Percentiles rank a stretch among this genome's conserved stretches.
phyloP scores from a whole-genome alignment of 805 yeast genomes.

The Candida vartiovaarae region DNA sequence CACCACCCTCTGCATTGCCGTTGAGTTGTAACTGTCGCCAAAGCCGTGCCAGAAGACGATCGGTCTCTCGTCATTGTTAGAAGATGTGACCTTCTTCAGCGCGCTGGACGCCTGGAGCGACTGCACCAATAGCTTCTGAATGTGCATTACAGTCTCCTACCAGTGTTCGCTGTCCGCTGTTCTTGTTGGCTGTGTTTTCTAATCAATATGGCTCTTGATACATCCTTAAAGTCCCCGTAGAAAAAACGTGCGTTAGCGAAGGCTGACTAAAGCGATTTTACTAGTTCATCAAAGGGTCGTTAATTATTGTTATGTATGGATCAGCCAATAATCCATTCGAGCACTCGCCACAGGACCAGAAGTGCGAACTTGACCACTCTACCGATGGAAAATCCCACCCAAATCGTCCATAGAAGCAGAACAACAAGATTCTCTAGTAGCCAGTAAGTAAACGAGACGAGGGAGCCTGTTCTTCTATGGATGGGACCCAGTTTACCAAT shows the following conservation, averaged over 20 bases:
- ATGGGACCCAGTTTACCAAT: slow-evolving; percentile 34
- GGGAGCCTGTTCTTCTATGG: slow-evolving; percentile 26
- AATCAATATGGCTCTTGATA: too few relatives aligned
- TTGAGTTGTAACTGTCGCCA: slow-evolving; percentile 66
- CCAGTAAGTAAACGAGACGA: slow-evolving; percentile 35
- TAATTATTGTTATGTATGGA: too few relatives aligned
- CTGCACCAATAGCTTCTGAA: slow-evolving; percentile 12
- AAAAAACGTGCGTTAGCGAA: too few relatives aligned
- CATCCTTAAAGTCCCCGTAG: too few relatives aligned
- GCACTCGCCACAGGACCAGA: slow-evolving; percentile 7
- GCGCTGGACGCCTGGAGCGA: slow-evolving; percentile 15
- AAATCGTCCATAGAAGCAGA: slow-evolving; percentile 41
- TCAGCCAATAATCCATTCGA: slow-evolving; percentile 11
- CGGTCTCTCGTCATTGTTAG: slow-evolving; percentile 27
- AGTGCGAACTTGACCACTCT: slow-evolving; percentile 24
- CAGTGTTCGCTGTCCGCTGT: too few relatives aligned
- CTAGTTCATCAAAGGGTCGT: too few relatives aligned
- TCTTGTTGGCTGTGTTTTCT: too few relatives aligned
- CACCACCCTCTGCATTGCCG: slow-evolving; percentile 44
- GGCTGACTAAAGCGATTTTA: too few relatives aligned
- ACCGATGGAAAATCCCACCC: slow-evolving; percentile 48
- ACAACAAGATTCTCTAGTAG: slow-evolving; percentile 47
- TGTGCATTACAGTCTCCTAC: slow-evolving; percentile 9
- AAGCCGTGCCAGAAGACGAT: slow-evolving; percentile 82
- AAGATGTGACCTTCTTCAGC: slow-evolving; percentile 11